Conservation (phyloP, 768 basidiomycete species). For the Dentipellis fragilis region DNA sequence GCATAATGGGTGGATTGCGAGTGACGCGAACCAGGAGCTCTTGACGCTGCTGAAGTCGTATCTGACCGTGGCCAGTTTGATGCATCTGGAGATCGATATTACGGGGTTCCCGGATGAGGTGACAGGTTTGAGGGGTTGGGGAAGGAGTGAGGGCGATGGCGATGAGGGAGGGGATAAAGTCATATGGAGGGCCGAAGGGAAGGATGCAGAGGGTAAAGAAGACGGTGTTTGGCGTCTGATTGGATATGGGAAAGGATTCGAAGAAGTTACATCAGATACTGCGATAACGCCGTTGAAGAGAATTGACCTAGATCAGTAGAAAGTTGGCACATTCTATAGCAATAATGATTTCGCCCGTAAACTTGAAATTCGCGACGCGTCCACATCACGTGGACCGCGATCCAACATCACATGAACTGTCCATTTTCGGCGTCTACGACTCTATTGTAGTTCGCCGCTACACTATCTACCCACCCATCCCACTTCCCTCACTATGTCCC, state of each 20-base stretch:
- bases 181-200: neutral
- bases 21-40: conserved; percentile 29
- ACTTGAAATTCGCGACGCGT: too few species aligned
- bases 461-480: too few species aligned
- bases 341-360: too few species aligned
- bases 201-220: neutral
- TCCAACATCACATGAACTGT: too few species aligned
- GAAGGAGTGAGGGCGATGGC: neutral
- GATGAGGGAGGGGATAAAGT: neutral
- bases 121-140: neutral
- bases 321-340: too few species aligned
- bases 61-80: conserved; percentile 18
- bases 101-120: neutral
- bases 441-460: too few species aligned
- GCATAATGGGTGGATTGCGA: conserved; percentile 33
- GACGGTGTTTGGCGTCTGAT: neutral
- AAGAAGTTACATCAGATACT: neutral
- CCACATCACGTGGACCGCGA: too few species aligned
- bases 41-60: conserved; percentile 21
- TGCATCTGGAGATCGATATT: neutral
- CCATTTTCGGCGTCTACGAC: too few species aligned
- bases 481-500: too few species aligned
- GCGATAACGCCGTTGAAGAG: neutral
- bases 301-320: too few species aligned
- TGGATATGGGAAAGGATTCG: neutral